Percentiles rank a stretch among this genome's conserved stretches.
phyloP scores from a whole-genome alignment of 2,329 filamentous ascomycete genomes.

The Paraphaeosphaeria sporulosa region DNA sequence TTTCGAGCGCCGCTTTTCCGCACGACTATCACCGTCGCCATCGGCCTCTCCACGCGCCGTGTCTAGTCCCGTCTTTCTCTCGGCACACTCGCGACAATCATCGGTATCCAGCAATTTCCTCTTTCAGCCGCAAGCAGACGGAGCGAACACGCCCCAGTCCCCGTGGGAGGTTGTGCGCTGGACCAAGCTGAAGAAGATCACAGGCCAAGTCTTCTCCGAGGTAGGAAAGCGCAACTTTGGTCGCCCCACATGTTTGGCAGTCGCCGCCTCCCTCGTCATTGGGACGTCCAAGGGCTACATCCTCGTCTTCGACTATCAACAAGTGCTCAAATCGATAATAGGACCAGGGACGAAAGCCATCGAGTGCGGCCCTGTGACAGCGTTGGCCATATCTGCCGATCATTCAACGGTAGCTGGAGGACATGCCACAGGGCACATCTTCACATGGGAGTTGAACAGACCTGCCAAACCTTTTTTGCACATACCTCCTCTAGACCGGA shows the following conservation, averaged over 20 bases:
- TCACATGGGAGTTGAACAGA: slow-evolving; percentile 91
- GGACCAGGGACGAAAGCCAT: slow-evolving; percentile 93
- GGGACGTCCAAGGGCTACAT: slow-evolving; percentile 95
- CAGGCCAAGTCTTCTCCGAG: slow-evolving; percentile 90
- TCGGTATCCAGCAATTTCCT: slow-evolving; percentile 77
- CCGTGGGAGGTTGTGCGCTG: slow-evolving; percentile 98
- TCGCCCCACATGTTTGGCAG: slow-evolving; percentile 84
- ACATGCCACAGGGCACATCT: slow-evolving; percentile 89
- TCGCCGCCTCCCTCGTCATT: slow-evolving; percentile 86
- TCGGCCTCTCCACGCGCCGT: slow-evolving; percentile 69
- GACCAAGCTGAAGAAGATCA: slow-evolving; percentile 91
- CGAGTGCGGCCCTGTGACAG: slow-evolving; percentile 86
- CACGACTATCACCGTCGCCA: slow-evolving; percentile 74
- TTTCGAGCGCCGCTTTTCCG: slow-evolving; percentile 94
- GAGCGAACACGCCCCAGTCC: slow-evolving; percentile 72
- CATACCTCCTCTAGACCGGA: slow-evolving; percentile 77
- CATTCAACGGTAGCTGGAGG: slow-evolving; percentile 91
- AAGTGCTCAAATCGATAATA: slow-evolving; percentile 92
- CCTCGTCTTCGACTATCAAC: slow-evolving; percentile 95
- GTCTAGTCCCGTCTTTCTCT: slow-evolving; percentile 76
- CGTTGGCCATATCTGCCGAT: slow-evolving; percentile 90
- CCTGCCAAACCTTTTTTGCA: slow-evolving; percentile 88
- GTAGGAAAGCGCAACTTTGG: slow-evolving; percentile 92
- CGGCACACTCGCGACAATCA: slow-evolving; percentile 79
- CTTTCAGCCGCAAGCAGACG: slow-evolving; percentile 63